Base-by-base conservation (phyloP, 2,329 filamentous ascomycete species). In the Xylaria sp. region DNA sequence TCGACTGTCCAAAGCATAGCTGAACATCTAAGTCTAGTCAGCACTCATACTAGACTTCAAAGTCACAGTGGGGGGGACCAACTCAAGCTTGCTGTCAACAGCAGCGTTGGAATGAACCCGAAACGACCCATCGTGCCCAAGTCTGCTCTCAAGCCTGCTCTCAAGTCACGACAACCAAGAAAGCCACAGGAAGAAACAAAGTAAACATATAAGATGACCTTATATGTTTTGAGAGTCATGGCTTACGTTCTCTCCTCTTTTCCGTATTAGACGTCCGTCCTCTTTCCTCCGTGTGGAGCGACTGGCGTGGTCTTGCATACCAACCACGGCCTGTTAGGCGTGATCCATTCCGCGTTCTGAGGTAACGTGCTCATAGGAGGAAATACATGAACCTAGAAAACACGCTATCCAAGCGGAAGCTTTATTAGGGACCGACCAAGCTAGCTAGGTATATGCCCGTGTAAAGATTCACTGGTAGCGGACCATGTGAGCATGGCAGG, bases 21-120 rank as follows among this genome's bases (percentile, higher is more conserved):
- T 64, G 70, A 57, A 70, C n/a, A 61, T 72, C 72, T 74, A 37
- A n/a, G 28, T 37, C 7, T 51, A 45, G 52, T 73, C 56, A 73
- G 67, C 45, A 57, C 68, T 50, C 7, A 2, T 15, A 43, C 40
- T 5, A 31, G 4, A 5, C 31, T 37, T 49, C 49, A 12, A 6
- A 21, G 1, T 37, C 14, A 28, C 25, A 33, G 7, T 28, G 23
- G 9, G 25, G 45, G 37, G 3, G 33, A 25, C 66, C 61, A 45
- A 73, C 71, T 68, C 40, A 67, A 60, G 60, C 67, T 54, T 38
- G 66, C 67, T 68, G 65, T 57, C 40, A 72, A 60, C 11, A 74
- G 69, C 67, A 73, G 65, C 55, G 69, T 57, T 33, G 42, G 54
- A 17, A 72, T 52, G 47, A 28, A 54, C 40, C 60, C 33, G 43